Percentiles rank a stretch among this genome's conserved stretches.
phyloP scores from a whole-genome alignment of 1,284 basidiomycete genomes.

The Boletus calvinii region DNA sequence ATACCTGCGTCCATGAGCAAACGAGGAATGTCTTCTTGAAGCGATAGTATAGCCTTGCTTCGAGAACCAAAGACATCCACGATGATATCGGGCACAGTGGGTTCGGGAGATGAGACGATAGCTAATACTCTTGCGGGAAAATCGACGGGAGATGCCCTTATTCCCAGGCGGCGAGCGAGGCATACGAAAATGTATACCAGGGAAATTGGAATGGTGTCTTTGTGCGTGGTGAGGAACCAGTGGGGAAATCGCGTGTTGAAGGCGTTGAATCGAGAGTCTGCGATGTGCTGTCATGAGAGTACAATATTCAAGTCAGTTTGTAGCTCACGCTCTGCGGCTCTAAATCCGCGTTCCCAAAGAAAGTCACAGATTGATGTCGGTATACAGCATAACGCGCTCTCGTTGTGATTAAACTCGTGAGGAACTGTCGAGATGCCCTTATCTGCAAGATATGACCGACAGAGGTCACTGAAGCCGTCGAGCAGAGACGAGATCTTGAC shows the following conservation, averaged over 20 bases:
- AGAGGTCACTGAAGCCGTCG: slow-evolving; percentile 41
- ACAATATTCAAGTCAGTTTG: not conserved
- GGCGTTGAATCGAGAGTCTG: slow-evolving; percentile 37
- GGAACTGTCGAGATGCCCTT: slow-evolving; percentile 26
- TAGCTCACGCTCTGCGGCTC: slow-evolving; percentile 37
- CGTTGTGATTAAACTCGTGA: slow-evolving; percentile 29
- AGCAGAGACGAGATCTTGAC: slow-evolving; percentile 40
- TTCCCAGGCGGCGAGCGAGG: slow-evolving; percentile 49
- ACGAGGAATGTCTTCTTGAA: slow-evolving; percentile 33
- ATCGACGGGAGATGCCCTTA: slow-evolving; percentile 52
- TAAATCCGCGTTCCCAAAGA: slow-evolving; percentile 46
- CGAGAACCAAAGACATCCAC: slow-evolving; percentile 48
- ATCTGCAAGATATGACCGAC: slow-evolving; percentile 38
- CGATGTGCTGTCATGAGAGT: slow-evolving; percentile 8
- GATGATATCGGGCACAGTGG: slow-evolving; percentile 38
- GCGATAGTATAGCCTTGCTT: slow-evolving; percentile 36
- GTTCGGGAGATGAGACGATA: slow-evolving; percentile 41
- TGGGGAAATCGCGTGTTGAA: slow-evolving; percentile 60
- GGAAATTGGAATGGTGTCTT: slow-evolving; percentile 56
- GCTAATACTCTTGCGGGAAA: slow-evolving; percentile 56
- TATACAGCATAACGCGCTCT: slow-evolving; percentile 26
- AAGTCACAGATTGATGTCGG: slow-evolving; percentile 47
- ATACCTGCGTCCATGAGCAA: slow-evolving; percentile 33
- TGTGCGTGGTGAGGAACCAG: slow-evolving; percentile 49
- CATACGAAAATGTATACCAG: slow-evolving; percentile 59